These are phyloP conservation scores for Stagonosporopsis rhizophila DNA, from an alignment of 2,329 filamentous ascomycete species.

Conservation along the genomic window DNA sequence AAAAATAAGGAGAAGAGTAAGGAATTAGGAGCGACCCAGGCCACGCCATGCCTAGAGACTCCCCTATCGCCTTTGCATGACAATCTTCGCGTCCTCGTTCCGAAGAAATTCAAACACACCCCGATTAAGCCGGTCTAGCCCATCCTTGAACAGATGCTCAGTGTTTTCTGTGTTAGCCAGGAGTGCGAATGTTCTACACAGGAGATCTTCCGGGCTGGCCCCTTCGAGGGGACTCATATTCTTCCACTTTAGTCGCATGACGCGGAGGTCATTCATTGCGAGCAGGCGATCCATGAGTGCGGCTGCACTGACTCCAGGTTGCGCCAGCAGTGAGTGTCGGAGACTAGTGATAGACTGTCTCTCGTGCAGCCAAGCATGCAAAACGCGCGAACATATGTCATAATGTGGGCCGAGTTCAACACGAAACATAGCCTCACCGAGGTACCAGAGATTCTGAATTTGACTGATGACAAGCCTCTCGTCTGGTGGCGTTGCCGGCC, in stretches of 20 bases:
- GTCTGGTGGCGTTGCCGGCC: slow-evolving; percentile 30
- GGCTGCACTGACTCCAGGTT: slow-evolving; percentile 33
- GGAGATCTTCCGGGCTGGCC: slow-evolving; percentile 43
- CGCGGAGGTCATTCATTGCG: slow-evolving; percentile 45
- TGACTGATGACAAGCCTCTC: slow-evolving; percentile 35
- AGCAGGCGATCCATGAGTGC: slow-evolving; percentile 43
- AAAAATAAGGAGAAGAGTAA: neutral
- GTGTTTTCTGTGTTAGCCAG: slow-evolving; percentile 46
- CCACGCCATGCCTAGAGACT: neutral
- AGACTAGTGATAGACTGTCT: slow-evolving; percentile 40
- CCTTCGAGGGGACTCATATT: slow-evolving; percentile 45
- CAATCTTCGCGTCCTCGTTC: slow-evolving; percentile 43
- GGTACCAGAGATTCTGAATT: slow-evolving; percentile 40
- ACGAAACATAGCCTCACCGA: slow-evolving; percentile 36
- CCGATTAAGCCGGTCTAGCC: slow-evolving; percentile 37
- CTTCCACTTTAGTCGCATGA: slow-evolving; percentile 47
- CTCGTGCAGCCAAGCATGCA: slow-evolving; percentile 43
- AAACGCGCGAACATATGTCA: slow-evolving; percentile 37
- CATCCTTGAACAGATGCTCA: slow-evolving; percentile 45
- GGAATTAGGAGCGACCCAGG: neutral
- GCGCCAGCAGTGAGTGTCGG: slow-evolving; percentile 28
- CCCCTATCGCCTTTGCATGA: slow-evolving; percentile 33
- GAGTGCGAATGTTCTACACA: slow-evolving; percentile 39
- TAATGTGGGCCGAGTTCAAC: slow-evolving; percentile 35
- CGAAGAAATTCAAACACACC: slow-evolving; percentile 42